These are phyloP conservation scores for Fulvia fulva DNA, from an alignment of 2,329 filamentous ascomycete species.

Conservation along the genomic window DNA sequence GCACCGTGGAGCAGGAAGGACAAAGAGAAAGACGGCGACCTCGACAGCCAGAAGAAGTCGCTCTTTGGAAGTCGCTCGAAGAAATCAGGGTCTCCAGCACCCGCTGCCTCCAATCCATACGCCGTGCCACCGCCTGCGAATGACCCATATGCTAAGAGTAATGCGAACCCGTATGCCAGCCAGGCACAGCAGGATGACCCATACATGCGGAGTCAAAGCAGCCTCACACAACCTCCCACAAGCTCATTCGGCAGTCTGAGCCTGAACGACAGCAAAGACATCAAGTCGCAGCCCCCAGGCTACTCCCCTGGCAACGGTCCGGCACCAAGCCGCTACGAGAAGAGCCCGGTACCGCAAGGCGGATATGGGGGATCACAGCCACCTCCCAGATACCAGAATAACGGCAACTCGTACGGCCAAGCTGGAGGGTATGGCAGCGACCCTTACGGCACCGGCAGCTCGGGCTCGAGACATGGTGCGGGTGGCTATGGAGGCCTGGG, in stretches of 20 bases:
- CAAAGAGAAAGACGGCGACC: conserved; percentile 52
- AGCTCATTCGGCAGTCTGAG: conserved; percentile 30
- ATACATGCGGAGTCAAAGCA: conserved; percentile 27
- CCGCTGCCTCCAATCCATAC: conserved; percentile 52
- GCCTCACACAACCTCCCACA: conserved; percentile 28
- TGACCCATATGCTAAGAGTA: conserved; percentile 25
- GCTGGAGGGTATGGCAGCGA: conserved; percentile 50
- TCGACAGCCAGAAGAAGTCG: conserved; percentile 51
- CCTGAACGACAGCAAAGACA: conserved; percentile 20
- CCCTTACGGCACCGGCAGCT: conserved; percentile 45
- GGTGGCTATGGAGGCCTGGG: conserved; percentile 57
- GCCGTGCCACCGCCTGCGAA: conserved; percentile 42
- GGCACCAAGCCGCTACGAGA: conserved; percentile 39
- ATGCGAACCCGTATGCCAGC: conserved; percentile 33
- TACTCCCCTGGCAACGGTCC: conserved; percentile 22
- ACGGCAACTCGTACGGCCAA: conserved; percentile 36
- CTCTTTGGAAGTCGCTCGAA: conserved; percentile 57
- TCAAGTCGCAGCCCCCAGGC: conserved; percentile 32
- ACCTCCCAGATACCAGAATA: conserved; percentile 22
- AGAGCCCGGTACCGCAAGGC: conserved; percentile 42
- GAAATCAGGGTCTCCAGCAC: conserved; percentile 40
- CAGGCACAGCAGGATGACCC: conserved; percentile 25
- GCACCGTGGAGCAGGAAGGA: conserved; percentile 39
- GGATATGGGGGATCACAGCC: conserved; percentile 38
- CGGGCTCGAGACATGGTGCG: conserved; percentile 41